Evolutionary conservation across 148 eudicot species (phyloP).

Genomic region (Fagopyrum homotropicum): DNA sequence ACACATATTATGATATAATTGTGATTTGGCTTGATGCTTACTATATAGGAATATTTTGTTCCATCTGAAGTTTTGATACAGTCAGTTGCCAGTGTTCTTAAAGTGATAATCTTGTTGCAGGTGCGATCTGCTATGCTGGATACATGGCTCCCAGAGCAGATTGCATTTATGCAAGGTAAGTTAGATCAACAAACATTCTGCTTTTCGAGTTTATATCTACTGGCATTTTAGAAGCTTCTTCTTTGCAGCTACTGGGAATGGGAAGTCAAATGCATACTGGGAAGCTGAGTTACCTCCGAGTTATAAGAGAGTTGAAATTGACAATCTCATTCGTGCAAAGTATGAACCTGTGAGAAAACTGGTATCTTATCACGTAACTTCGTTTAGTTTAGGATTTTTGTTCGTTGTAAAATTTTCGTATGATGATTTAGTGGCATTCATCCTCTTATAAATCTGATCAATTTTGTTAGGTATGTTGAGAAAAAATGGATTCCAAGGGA

Average conservation of each 20-base stretch:
- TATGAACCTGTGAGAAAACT: constrained; percentile 26
- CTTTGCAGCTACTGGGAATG: constrained; percentile 55
- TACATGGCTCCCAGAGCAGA: constrained; percentile 75
- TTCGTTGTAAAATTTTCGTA: neutral
- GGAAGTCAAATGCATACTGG: constrained; percentile 57
- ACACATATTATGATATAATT: no score
- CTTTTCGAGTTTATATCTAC: neutral
- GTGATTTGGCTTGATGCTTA: no score
- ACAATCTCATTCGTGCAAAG: constrained; percentile 57
- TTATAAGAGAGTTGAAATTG: constrained; percentile 38
- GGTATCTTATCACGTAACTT: constrained; percentile 13
- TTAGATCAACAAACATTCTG: neutral
- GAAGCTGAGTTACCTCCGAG: constrained; percentile 54
- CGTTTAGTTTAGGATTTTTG: neutral
- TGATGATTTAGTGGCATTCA: neutral
- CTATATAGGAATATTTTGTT: neutral
- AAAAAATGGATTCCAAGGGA: constrained; percentile 49
- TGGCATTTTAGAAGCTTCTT: neutral
- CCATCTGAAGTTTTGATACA: neutral
- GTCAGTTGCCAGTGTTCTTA: neutral
- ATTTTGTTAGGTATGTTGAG: constrained; percentile 44
- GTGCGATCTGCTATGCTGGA: constrained; percentile 67
- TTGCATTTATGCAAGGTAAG: constrained; percentile 50
- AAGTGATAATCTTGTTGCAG: constrained; percentile 27
- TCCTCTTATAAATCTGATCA: neutral